Percentiles rank a stretch among this genome's conserved stretches.
Evolutionary conservation across 176 grass and related monocot genomes (phyloP).

Genomic region (Neostapfia colusana): DNA sequence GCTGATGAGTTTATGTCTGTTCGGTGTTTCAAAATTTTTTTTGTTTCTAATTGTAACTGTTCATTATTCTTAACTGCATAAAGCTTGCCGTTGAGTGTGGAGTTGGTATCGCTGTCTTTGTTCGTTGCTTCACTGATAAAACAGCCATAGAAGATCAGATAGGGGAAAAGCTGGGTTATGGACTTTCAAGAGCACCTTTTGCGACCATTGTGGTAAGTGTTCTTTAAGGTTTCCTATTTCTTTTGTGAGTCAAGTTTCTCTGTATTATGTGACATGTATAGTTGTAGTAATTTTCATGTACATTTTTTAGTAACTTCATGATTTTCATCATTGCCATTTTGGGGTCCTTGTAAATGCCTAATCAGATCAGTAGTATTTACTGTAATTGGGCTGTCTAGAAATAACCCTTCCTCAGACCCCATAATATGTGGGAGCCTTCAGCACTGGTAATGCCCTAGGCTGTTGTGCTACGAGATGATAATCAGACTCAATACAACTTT

Average conservation of each 20-base stretch:
- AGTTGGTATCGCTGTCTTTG: conserved; percentile 91
- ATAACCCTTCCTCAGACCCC: too few relatives aligned
- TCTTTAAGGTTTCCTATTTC: not conserved
- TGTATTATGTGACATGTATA: not conserved
- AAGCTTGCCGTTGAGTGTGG: conserved; percentile 74
- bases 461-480: not conserved
- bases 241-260: conserved; percentile 14
- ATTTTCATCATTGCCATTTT: conserved; percentile 7
- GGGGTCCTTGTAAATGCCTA: not conserved
- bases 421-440: too few relatives aligned
- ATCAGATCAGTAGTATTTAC: conserved; percentile 4
- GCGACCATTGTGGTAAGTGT: conserved; percentile 78
- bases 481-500: not conserved
- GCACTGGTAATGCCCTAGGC: not conserved
- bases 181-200: conserved; percentile 86
- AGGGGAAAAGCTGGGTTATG: conserved; percentile 85
- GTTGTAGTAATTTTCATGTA: conserved; percentile 1
- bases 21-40: conserved; percentile 40
- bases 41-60: conserved; percentile 35
- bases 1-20: conserved; percentile 30
- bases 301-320: not conserved
- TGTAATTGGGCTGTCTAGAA: conserved; percentile 8
- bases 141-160: conserved; percentile 67
- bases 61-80: conserved; percentile 25
- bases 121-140: conserved; percentile 77